A percentile compares a stretch with the other conserved stretches of the same genome.
Conservation (phyloP, 257 asterid genomes). For the Misopates orontium region DNA sequence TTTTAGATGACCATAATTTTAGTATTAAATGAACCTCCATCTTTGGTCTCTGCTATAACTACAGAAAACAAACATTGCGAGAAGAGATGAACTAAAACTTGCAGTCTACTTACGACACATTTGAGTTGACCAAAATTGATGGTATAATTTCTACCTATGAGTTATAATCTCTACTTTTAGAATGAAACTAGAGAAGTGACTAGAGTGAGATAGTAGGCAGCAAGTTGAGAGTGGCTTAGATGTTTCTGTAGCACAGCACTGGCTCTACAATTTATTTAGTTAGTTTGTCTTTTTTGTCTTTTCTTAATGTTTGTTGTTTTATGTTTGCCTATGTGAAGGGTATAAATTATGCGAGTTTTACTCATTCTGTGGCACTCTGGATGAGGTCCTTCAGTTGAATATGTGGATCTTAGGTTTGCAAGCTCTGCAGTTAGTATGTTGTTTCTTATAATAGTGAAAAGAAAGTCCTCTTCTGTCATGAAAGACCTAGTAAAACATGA, state of each 20-base stretch:
- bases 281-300: neutral
- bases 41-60: too few species aligned
- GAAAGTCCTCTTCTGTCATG: too few species aligned
- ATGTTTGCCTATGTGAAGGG: neutral
- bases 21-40: too few species aligned
- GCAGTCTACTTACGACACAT: neutral
- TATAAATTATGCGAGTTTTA: neutral
- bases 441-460: too few species aligned
- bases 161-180: constrained; percentile 8
- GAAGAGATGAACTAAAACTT: neutral
- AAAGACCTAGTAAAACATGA: too few species aligned
- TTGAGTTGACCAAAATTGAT: neutral
- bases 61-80: too few species aligned
- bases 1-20: too few species aligned
- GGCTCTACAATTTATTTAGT: neutral
- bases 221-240: neutral
- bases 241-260: neutral
- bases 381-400: neutral
- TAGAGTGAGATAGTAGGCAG: neutral
- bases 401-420: too few species aligned
- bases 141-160: neutral
- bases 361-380: neutral
- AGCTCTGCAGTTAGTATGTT: too few species aligned
- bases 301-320: neutral
- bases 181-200: constrained; percentile 1